Base-by-base conservation (phyloP, 2,329 filamentous ascomycete species). In the Ascochyta rabiei region DNA sequence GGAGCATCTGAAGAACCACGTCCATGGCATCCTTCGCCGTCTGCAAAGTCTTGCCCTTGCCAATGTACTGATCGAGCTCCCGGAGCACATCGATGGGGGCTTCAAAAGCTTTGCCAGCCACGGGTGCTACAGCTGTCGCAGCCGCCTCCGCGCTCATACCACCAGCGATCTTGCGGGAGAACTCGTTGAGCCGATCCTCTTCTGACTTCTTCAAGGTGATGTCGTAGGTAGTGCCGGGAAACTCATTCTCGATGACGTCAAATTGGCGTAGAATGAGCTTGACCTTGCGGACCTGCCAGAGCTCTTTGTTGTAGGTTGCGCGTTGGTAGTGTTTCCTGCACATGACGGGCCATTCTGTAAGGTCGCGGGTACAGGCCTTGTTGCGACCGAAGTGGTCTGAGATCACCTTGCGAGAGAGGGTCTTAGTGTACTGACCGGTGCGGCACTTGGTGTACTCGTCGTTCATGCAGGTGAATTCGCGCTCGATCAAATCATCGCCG, bases 321-420 rank as follows among this genome's bases (percentile, higher is more conserved):
- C 74, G 73, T 66, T 76, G 74, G 49, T 76, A 76, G 53, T 76
- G 74, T 59, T 75, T 76, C 45, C 74, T 70, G 49, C 74, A 76
- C 49, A 72, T 70, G 1, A 74, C 57, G 1, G 73, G 71, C 73
- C 74, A 76, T 18, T 63, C 48, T 0, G 48, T 59, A 31, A 75
- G 66, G 28, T 63, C 42, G 21, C 69, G 66, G 0, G 69, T 73
- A 51, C 72, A 74, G 9, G 67, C 64, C 42, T 76, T 76, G 69
- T 76, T 76, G 49, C 74, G 67, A 38, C 74, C 74, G 43, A 76
- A 76, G 54, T 75, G 72, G 45, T 76, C 68, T 3, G 73, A 75
- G 39, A 76, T 75, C 28, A 74, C 70, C 51, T 76, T 76, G 61
- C 74, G 73, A 4, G 73, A 69, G 0, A 74, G 60, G 10, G 60